phyloP scores from a whole-genome alignment of 106 monocot species.

The Apostasia ramifera region DNA sequence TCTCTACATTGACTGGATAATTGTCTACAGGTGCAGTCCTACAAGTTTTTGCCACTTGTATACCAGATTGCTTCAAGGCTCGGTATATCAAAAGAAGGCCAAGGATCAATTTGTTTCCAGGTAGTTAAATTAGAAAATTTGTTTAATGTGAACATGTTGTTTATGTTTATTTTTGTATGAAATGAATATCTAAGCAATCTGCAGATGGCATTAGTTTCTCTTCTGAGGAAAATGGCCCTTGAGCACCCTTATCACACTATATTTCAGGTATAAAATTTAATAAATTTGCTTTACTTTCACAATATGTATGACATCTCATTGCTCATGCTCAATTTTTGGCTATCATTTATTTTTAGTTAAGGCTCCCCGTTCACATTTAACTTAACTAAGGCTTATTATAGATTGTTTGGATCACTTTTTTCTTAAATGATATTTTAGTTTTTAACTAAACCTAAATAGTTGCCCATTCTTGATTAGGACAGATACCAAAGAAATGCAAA shows the following conservation, averaged over 20 bases:
- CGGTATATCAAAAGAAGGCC: slow-evolving; percentile 72
- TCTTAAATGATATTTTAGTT: too few species aligned
- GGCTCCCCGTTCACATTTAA: too few species aligned
- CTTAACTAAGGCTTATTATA: too few species aligned
- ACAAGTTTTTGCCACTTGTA: slow-evolving; percentile 91
- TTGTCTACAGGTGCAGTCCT: slow-evolving; percentile 75
- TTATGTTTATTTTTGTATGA: neutral
- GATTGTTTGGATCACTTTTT: too few species aligned
- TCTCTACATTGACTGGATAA: neutral
- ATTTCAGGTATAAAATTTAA: slow-evolving; percentile 68
- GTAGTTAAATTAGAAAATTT: slow-evolving; percentile 14
- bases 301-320: too few species aligned
- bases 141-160: neutral
- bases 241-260: slow-evolving; percentile 98
- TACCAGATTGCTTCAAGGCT: slow-evolving; percentile 99
- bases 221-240: slow-evolving; percentile 95
- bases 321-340: too few species aligned
- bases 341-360: too few species aligned
- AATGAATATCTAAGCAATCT: slow-evolving; percentile 6
- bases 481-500: too few species aligned
- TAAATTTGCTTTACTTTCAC: neutral
- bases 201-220: slow-evolving; percentile 72
- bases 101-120: slow-evolving; percentile 78
- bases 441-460: too few species aligned
- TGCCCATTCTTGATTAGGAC: too few species aligned